Evolutionary conservation across 2,329 filamentous ascomycete species (phyloP).

Genomic region (Trichoderma sp.): DNA sequence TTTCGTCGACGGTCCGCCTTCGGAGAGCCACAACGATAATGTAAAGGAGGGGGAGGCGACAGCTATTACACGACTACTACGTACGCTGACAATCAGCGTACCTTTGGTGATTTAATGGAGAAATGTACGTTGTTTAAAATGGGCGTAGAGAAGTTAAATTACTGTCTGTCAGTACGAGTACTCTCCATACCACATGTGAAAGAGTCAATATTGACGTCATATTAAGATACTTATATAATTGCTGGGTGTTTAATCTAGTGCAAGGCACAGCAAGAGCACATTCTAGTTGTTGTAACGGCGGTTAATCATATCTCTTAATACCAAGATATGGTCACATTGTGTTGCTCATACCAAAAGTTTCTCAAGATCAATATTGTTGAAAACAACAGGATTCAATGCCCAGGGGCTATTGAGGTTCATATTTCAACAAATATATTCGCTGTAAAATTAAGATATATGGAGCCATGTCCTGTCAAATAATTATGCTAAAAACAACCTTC

Average conservation of each 20-base stretch:
- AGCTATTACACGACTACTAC: neutral
- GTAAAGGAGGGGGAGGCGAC: neutral
- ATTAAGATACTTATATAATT: neutral
- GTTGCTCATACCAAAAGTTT: neutral
- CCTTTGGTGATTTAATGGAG: neutral
- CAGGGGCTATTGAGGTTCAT: no score
- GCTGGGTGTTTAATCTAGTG: neutral
- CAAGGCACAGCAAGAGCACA: neutral
- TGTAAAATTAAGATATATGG: neutral
- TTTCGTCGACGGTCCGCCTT: neutral
- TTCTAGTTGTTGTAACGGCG: neutral
- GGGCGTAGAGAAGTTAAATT: no score
- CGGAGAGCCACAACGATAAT: neutral
- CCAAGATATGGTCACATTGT: neutral
- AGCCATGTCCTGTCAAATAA: neutral
- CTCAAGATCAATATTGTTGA: neutral
- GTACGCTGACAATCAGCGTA: neutral
- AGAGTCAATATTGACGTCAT: neutral
- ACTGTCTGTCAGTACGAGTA: no score
- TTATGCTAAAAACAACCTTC: neutral
- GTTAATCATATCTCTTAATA: neutral
- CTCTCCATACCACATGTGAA: neutral
- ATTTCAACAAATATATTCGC: neutral
- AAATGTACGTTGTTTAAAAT: neutral
- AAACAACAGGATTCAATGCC: no score